Conservation (phyloP, 176 grass and related monocot species). For the Ampelocalamus luodianensis region DNA sequence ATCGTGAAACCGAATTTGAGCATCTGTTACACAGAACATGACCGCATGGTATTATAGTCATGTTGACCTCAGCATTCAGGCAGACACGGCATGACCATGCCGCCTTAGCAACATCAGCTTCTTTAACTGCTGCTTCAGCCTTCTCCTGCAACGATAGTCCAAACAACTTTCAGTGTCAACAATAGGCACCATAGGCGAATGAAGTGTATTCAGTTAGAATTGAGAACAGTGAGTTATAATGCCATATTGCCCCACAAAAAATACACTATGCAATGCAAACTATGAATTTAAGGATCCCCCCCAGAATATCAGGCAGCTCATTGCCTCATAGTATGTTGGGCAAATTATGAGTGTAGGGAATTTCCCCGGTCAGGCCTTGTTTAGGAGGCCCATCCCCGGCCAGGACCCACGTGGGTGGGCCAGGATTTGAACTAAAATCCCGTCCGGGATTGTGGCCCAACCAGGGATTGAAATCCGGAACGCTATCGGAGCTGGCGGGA, state of each 20-base stretch:
- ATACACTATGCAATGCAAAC: not conserved
- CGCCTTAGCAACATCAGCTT: slow-evolving; percentile 78
- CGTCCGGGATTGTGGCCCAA: too few species aligned
- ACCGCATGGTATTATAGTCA: slow-evolving; percentile 78
- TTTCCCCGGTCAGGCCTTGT: not conserved
- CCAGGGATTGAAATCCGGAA: too few species aligned
- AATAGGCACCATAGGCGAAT: not conserved
- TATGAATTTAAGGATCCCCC: not conserved
- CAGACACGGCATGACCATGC: slow-evolving; percentile 95
- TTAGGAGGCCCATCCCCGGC: too few species aligned
- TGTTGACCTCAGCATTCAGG: slow-evolving; percentile 74
- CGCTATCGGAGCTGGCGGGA: too few species aligned
- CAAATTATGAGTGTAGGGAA: not conserved
- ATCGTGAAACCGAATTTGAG: slow-evolving; percentile 75
- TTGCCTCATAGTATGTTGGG: not conserved
- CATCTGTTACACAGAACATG: slow-evolving; percentile 86
- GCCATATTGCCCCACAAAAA: not conserved
- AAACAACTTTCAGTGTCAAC: slow-evolving; percentile 22
- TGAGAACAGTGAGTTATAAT: not conserved
- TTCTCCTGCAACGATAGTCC: slow-evolving; percentile 66
- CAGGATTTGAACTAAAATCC: too few species aligned
- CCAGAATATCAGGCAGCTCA: not conserved
- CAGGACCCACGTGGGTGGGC: too few species aligned
- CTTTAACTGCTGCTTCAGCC: slow-evolving; percentile 70
- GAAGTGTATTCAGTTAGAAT: not conserved